Evolutionary conservation across 2,329 filamentous ascomycete species (phyloP), one percentile per base, ranked within the genome.

Genomic region (Thelonectria blattea): DNA sequence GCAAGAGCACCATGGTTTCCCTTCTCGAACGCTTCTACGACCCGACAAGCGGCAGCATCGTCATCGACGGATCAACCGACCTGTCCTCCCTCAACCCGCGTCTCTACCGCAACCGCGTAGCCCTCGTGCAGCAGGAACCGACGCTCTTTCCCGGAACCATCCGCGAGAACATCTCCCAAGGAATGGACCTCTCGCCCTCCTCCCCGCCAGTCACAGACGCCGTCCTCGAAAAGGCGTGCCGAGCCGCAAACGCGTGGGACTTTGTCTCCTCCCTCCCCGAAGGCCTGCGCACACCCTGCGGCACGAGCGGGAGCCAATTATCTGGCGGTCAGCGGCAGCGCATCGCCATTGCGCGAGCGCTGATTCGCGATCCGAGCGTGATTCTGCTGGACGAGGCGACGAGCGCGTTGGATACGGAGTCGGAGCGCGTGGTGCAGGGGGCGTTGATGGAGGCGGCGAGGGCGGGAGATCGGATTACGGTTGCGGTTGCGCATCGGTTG

Each of bases 401-500:
- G 1, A 39, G 46, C 6, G 61, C 62, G 4, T 30, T 52, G 18
- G 60, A 58, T 22, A 56, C 52, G 3, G 52, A 64, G 48, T 61
- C 54, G 5, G 61, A 63, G 43, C 39, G 20, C 15, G 17, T 52
- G 12, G 50, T 63, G 14, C 41, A 55, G 43, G 42, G 37, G 8
- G 53, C 56, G 7, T 15, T 66, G 12, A 42, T 53, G 18, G 39
- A 65, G 20, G 57, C 56, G 1, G 55, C 58, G 7, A 32, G 52
- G 0, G 18, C 45, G 1, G 45, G 42, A 2, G 56, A 56, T 5
- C 46, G 54, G 2, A 58, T 49, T 39, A 64, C 55, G 0, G 37
- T 65, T 41, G 63, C 62, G 3, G 59, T 62, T 10, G 55, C 50
- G 3, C 64, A 64, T 39, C 53, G 61, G 1, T 43, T 65, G 4